Evolutionary conservation across 371 early-diverging fungal species (phyloP), one percentile per base, ranked within the genome.

Genomic region (Sporodiniella umbellata): DNA sequence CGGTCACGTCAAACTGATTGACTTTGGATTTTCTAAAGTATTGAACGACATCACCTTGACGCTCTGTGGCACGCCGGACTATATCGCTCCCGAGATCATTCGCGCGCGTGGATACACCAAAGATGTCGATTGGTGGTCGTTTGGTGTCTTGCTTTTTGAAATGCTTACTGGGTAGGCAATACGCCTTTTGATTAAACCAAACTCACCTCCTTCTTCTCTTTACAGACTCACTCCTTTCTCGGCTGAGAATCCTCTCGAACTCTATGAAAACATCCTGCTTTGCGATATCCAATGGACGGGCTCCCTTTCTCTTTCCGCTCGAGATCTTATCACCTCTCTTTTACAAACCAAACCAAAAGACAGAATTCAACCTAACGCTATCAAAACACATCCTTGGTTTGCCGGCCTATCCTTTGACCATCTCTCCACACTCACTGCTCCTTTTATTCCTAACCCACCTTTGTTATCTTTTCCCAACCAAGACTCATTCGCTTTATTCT

Each of bases 11-110:
- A 96, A 96, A 68, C 85, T 99, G 33, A 90, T 97, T 3, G 99
- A 99, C 72, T 99, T 99, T 80, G 99, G 99, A 1, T 98, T 99
- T 81, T 95, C 99, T 23, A 98, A 96, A 58, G 60, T 67, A 22
- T 81, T 89, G n/a, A 54, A 68, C 14, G 82, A 80, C 51, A 68
- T 43, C 4, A 68, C 65, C 23, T 90, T 90, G 89, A 93, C 92
- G 11, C 66, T 95, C 26, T 98, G 98, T 64, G 99, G 99, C 14
- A 98, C 99, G 14, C 99, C 98, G 10, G 98, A 97, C 70, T 96
- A 96, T 62, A 81, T 96, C 48, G 92, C 96, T 0, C 96, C 96
- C 7, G 95, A 96, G 66, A 92, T 95, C 52, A 91, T 98, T 66
- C 83, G 84, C 60, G 85, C 90, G 25, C 80, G 88, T 58, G 95